Base-by-base conservation (phyloP, 2,329 filamentous ascomycete species). In the Aspergillus tamarii region DNA sequence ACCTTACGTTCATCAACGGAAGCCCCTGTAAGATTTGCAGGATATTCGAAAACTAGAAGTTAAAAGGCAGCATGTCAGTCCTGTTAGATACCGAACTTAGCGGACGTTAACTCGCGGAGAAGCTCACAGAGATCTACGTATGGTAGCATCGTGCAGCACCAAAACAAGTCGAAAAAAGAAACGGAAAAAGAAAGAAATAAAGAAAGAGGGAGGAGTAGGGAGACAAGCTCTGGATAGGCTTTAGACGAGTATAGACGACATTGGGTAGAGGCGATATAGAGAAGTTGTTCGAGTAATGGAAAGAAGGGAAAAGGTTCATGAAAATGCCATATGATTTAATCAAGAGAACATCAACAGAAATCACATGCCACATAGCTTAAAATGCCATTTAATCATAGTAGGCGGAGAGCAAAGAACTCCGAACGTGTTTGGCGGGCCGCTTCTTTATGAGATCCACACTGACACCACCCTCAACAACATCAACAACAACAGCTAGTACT, bases 1-100 rank as follows among this genome's bases (percentile, higher is more conserved):
- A n/a, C 23, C 74, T 57, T 80, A 89, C 88, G 77, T 73, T 91
- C 88, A 77, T 91, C 89, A 64, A 85, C 76, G 23, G 88, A 89
- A 56, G 88, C 86, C 48, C 89, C 89, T 34, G 89, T 82, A 28
- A 83, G 76, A 64, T 78, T 79, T 57, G 84, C 83, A 61, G 85
- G 81, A 77, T 88, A 87, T 62, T 83, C 79, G 71, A 91, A 91
- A 59, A 88, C 88, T 90, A 26, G 59, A 63, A 56, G 61, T 4
- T 59, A 28, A 34, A 34, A 57, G 58, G 66, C 52, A 71, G 64
- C 67, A 59, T 46, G 59, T 65, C 52, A 69, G 62, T 61, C 63
- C 62, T 61, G 36, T 59, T 36, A 36, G 46, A 28, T 53, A 26
- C 48, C 34, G n/a, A 34, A 3, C 36, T 10, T 26, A 34, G 39